Conservation (phyloP, 495 filamentous ascomycete genomes). For the Neurospora discreta region DNA sequence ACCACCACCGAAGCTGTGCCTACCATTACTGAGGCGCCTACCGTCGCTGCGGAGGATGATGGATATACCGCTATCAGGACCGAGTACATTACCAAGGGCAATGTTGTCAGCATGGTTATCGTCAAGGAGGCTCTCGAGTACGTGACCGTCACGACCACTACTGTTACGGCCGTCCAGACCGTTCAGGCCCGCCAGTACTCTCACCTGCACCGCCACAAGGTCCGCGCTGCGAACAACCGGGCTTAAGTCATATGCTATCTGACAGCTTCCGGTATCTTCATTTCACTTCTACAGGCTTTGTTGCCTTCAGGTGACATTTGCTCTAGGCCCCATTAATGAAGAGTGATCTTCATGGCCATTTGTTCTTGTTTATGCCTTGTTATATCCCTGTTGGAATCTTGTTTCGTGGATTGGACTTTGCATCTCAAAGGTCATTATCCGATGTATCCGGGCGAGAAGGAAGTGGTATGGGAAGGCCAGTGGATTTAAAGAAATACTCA, state of each 20-base stretch:
- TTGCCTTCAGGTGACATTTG: neutral
- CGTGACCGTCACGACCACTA: constrained; percentile 22
- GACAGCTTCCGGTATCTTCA: neutral
- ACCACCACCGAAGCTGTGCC: neutral
- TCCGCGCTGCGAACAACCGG: constrained; percentile 1
- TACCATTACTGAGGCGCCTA: constrained; percentile 18
- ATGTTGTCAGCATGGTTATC: constrained; percentile 31
- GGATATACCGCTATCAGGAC: constrained; percentile 31
- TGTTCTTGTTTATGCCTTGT: constrained; percentile 4
- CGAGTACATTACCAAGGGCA: constrained; percentile 29
- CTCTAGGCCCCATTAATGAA: neutral
- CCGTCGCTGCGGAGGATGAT: constrained; percentile 7
- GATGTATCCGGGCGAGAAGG: neutral
- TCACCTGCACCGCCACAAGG: constrained; percentile 12
- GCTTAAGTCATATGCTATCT: neutral
- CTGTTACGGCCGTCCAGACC: constrained; percentile 5
- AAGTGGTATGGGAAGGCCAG: neutral
- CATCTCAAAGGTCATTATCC: neutral
- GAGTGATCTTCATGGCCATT: constrained; percentile 4
- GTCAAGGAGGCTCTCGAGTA: constrained; percentile 35
- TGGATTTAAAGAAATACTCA: neutral
- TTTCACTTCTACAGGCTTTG: neutral
- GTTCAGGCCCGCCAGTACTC: constrained; percentile 15
- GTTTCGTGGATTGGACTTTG: neutral
- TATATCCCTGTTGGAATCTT: neutral